A percentile compares a stretch with the other conserved stretches of the same genome.
Conservation (phyloP, 768 basidiomycete genomes). For the Sarcodon sp. region DNA sequence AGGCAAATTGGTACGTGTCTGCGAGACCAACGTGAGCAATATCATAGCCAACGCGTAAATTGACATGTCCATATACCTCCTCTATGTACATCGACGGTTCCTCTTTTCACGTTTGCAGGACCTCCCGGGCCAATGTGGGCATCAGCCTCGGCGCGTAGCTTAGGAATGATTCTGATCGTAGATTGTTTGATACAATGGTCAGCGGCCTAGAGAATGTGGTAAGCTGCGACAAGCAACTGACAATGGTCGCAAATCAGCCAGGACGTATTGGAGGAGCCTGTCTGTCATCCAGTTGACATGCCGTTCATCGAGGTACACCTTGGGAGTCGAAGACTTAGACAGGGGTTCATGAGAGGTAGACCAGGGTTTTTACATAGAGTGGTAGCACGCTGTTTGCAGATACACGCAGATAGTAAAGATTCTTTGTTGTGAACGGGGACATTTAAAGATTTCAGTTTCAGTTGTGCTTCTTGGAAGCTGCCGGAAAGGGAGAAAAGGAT, state of each 20-base stretch:
- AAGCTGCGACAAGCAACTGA: conserved; percentile 14
- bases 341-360: conserved; percentile 1
- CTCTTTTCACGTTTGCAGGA: conserved; percentile 41
- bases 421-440: conserved; percentile 44
- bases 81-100: conserved; percentile 71
- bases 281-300: conserved; percentile 93
- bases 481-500: too few species aligned
- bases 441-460: not conserved
- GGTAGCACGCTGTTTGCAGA: conserved; percentile 66
- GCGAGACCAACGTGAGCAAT: conserved; percentile 3
- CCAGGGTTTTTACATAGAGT: conserved; percentile 42
- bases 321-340: conserved; percentile 4
- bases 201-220: too few species aligned
- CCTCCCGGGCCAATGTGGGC: conserved; percentile 25
- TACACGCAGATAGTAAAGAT: conserved; percentile 74
- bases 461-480: too few species aligned
- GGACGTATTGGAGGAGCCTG: conserved; percentile 60
- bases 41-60: not conserved
- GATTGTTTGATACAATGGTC: not conserved
- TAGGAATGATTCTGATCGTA: conserved; percentile 43
- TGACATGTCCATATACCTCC: conserved; percentile 41
- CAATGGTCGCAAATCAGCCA: conserved; percentile 70
- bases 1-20: conserved; percentile 88
- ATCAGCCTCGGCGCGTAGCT: conserved; percentile 48
- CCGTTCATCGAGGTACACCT: conserved; percentile 81